phyloP scores from a whole-genome alignment of 2,329 filamentous ascomycete genomes.

The Triangularia verruculosa region DNA sequence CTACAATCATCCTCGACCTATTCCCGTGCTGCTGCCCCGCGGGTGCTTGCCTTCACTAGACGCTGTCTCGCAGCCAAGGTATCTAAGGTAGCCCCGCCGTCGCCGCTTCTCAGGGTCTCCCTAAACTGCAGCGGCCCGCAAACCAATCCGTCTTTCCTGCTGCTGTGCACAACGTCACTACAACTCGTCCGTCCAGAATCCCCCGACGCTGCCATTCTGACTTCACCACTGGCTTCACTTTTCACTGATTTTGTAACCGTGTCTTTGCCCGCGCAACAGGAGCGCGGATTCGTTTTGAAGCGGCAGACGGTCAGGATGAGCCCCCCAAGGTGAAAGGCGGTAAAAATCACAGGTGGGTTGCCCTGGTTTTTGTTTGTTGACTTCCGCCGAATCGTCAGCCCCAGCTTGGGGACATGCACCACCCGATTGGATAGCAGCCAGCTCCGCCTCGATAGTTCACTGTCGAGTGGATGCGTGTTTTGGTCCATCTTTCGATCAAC shows the following conservation, averaged over 20 bases:
- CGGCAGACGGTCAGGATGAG: slow-evolving; percentile 17
- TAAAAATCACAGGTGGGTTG: slow-evolving; percentile 10
- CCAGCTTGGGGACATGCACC: slow-evolving; percentile 12
- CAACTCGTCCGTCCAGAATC: not conserved
- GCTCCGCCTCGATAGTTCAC: slow-evolving; percentile 6
- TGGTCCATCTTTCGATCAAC: slow-evolving; percentile 8
- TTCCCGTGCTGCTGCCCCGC: not conserved
- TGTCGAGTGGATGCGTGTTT: slow-evolving; percentile 14
- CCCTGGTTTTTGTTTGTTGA: slow-evolving; percentile 28
- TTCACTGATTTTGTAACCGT: not conserved
- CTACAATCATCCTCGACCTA: not conserved
- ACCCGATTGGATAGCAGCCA: slow-evolving; percentile 17
- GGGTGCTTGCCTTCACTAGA: slow-evolving; percentile 4
- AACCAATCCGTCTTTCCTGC: not conserved
- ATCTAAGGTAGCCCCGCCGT: slow-evolving; percentile 1
- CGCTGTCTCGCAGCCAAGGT: slow-evolving; percentile 11
- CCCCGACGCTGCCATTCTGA: not conserved
- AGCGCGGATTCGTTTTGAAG: not conserved
- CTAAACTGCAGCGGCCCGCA: not conserved
- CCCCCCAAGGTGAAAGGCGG: slow-evolving; percentile 25
- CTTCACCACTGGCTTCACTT: slow-evolving; percentile 3
- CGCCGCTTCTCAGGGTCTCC: slow-evolving; percentile 2
- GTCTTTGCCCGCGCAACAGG: not conserved
- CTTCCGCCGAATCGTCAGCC: slow-evolving; percentile 13
- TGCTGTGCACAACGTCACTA: slow-evolving; percentile 6